Evolutionary conservation across 192 early-diverging fungal species (phyloP), one percentile per base, ranked within the genome.

Genomic region (Coemansia sp.): DNA sequence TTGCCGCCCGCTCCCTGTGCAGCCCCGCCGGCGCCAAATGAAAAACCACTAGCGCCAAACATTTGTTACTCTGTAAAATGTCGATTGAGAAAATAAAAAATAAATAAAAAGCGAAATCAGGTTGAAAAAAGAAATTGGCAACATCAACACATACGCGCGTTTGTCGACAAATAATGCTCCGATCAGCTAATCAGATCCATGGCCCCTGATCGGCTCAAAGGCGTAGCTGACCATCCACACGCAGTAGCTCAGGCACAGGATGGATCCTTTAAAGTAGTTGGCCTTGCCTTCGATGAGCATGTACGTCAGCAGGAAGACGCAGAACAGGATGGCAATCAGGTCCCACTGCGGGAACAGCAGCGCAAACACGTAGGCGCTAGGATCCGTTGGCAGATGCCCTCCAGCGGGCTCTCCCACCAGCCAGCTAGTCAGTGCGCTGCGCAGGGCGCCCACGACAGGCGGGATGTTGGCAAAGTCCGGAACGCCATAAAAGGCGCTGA

Each of bases 181-280:
- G 24, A 24, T 20, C 16, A 31, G 13, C 40, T 71, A 70, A 63
- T 70, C 70, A 58, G 73, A 80, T 68, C 62, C 70, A 55, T 40
- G 72, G 22, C 50, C 33, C 12, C 64, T 80, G 70, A 69, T 69
- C 24, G 92, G 90, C 49, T 88, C 90, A 78, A 88, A 98, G 38
- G 86, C 88, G 77, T 94, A 96, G 7, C 89, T 91, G 13, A 87
- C 87, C 74, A 95, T 87, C 69, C 97, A 86, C 12, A 97, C 90
- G 55, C 79, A 79, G 78, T 98, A 98, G 47, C 90, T 91, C 36
- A 97, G 74, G 40, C 95, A 87, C 66, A 98, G 81, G 58, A 98
- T 95, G 5, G 89, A 83, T 18, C 96, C 97, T 84, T 99, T 97
- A 78, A 99, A 99, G 84, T 99, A 97, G 83, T 99, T 97, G 55